phyloP scores from a whole-genome alignment of 345 rosid species.

The Gynandropsis gynandra region DNA sequence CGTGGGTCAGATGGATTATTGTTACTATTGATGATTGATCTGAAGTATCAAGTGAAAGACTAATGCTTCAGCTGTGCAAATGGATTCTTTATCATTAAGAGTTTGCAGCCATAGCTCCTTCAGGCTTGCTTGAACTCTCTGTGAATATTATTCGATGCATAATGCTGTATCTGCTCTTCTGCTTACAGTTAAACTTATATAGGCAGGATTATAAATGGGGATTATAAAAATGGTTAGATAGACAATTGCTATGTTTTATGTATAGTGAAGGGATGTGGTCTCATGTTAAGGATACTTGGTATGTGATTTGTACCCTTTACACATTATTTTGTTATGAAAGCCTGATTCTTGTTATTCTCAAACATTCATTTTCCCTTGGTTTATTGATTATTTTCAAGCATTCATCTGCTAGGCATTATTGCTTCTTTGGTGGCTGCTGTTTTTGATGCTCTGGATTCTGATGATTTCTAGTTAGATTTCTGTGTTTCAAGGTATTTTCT shows the following conservation, averaged over 20 bases:
- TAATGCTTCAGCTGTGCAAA: background rate
- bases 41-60: too few species aligned
- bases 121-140: slow-evolving; percentile 20
- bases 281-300: slow-evolving; percentile 20
- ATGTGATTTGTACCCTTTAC: slow-evolving; percentile 19
- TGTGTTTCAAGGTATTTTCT: too few species aligned
- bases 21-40: too few species aligned
- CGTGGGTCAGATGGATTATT: too few species aligned
- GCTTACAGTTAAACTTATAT: slow-evolving; percentile 14
- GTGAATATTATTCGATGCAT: slow-evolving; percentile 4
- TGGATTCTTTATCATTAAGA: background rate
- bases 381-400: slow-evolving; percentile 10
- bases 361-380: slow-evolving; percentile 3
- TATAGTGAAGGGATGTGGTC: slow-evolving; percentile 18
- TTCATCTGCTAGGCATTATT: slow-evolving; percentile 13
- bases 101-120: background rate
- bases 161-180: slow-evolving; percentile 6
- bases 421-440: slow-evolving; percentile 4
- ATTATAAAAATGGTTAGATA: slow-evolving; percentile 2
- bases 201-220: slow-evolving; percentile 11
- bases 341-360: slow-evolving; percentile 9
- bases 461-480: too few species aligned
- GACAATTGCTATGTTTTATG: slow-evolving; percentile 8
- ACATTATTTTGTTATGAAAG: slow-evolving; percentile 18
- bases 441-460: too few species aligned